Evolutionary conservation across 1,139 yeast genomes (phyloP).

Genomic region (Hansenula sp.): DNA sequence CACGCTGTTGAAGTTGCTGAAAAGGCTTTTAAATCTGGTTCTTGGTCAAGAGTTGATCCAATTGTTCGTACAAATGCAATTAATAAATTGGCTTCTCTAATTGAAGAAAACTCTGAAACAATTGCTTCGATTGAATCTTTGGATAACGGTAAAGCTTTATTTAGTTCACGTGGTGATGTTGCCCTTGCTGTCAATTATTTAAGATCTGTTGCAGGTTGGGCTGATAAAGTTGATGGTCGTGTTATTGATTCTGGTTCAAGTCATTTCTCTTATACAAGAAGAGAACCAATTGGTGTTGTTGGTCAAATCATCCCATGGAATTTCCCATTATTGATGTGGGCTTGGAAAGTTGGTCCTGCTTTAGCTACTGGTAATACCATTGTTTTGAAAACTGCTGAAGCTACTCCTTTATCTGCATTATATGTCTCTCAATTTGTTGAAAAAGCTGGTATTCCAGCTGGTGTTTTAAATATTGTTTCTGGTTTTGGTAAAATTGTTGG

Average conservation of each 20-base stretch:
- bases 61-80: conserved; percentile 47
- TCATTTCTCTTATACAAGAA: conserved; percentile 43
- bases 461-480: conserved; percentile 52
- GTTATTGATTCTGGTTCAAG: conserved; percentile 50
- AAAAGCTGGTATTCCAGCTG: conserved; percentile 54
- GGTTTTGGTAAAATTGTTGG: conserved; percentile 60
- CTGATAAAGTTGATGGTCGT: conserved; percentile 63
- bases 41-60: conserved; percentile 35
- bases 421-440: conserved; percentile 44
- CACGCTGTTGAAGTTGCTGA: conserved; percentile 38
- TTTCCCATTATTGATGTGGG: conserved; percentile 57
- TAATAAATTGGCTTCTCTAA: conserved; percentile 50
- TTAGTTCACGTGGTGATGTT: conserved; percentile 47
- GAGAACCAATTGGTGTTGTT: conserved; percentile 59
- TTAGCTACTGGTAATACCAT: conserved; percentile 58
- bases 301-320: conserved; percentile 68
- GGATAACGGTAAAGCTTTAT: conserved; percentile 69
- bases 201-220: conserved; percentile 69
- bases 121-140: conserved; percentile 64
- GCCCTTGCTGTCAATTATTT: conserved; percentile 50
- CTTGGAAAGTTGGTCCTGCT: conserved; percentile 63
- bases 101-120: conserved; percentile 51
- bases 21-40: conserved; percentile 31
- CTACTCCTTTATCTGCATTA: conserved; percentile 58
- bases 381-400: conserved; percentile 56